A percentile compares a stretch with the other conserved stretches of the same genome.
These are phyloP conservation scores for Trichoderma aggressivum DNA, from an alignment of 2,329 filamentous ascomycete genomes.

Conservation along the genomic window DNA sequence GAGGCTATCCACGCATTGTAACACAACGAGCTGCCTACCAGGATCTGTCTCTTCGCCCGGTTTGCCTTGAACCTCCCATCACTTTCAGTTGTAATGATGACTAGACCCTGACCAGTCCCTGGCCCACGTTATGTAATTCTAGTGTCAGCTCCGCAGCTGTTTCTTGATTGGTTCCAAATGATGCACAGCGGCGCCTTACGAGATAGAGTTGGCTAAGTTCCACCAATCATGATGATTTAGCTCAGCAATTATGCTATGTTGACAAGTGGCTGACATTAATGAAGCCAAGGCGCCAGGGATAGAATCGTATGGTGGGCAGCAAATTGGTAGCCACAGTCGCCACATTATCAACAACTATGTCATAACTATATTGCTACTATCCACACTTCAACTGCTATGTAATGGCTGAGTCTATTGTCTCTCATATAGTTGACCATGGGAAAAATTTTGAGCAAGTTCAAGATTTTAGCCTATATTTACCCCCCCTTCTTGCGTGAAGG, in stretches of 20 bases:
- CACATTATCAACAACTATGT: background rate
- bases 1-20: background rate
- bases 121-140: slow-evolving; percentile 7
- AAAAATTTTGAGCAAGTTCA: background rate
- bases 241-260: slow-evolving; percentile 5
- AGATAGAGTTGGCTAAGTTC: background rate
- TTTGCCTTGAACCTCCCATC: background rate
- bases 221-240: background rate
- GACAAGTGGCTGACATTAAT: slow-evolving; percentile 13
- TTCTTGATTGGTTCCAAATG: background rate
- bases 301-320: background rate
- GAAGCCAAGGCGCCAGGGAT: background rate
- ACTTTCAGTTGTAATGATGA: background rate
- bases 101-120: background rate
- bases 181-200: background rate
- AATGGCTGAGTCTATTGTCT: background rate
- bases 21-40: background rate
- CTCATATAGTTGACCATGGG: background rate
- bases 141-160: slow-evolving; percentile 6
- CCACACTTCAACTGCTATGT: background rate
- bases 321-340: background rate
- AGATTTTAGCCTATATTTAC: background rate
- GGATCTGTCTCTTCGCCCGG: background rate
- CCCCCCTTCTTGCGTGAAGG: background rate
- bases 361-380: background rate